Evolutionary conservation across 495 filamentous ascomycete species (phyloP), one percentile per base, ranked within the genome.

Genomic region (Arthonia radiata): DNA sequence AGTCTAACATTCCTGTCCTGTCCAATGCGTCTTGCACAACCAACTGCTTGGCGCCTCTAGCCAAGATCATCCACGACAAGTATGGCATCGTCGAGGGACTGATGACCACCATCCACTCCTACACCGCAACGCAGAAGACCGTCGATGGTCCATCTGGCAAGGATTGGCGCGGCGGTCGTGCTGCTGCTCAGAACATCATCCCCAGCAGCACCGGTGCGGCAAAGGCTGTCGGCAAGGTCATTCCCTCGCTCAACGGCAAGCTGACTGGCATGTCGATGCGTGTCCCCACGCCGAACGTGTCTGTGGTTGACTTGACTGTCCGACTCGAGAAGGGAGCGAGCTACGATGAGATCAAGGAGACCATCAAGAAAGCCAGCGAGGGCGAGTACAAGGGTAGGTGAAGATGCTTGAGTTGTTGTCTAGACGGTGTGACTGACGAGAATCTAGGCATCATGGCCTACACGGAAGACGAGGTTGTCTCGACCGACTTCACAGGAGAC

Each of bases 201-300:
- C 86, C 86, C 52, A 78, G 69, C 68, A 91, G 80, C 67, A 97
- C 86, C 36, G 86, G 86, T 69, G 86, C 86, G 52, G 86, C 86
- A 46, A 97, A 97, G 75, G 86, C 86, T 48, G 86, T 97, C 59
- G 86, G 86, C 59, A 97, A 97, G 69, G 86, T 97, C 56, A 94
- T 97, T 42, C 86, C 86, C 31, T 53, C 63, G 31, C 65, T 97
- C 33, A 94, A 97, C 58, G 86, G 86, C 67, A 97, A 97, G 73
- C 79, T 97, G 37, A 97, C 86, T 38, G 86, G 86, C 56, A 92
- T 97, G 86, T 60, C 89, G 42, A 81, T 97, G 75, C 86, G 86
- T 71, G 83, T 97, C 24, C 86, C 86, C 30, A 94, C 86, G 44
- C 56, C 79, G 62, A 94, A 97, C 62, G 86, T 97, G 52, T 97